Conservation (phyloP, 768 basidiomycete species). For the Russula dissimulans region DNA sequence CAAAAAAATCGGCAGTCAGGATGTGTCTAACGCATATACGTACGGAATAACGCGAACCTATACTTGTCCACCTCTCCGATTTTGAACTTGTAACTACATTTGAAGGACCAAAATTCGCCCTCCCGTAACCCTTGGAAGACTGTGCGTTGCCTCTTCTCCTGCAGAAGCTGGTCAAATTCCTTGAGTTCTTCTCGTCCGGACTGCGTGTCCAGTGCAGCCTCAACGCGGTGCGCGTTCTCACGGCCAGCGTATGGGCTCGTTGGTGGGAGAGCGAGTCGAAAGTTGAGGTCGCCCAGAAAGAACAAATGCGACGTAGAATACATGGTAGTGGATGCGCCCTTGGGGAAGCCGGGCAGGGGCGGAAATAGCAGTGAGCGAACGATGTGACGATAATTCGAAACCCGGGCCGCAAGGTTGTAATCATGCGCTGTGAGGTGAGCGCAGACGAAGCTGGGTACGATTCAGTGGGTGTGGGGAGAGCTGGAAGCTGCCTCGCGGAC, state of each 20-base stretch:
- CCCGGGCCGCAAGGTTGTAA: constrained; percentile 49
- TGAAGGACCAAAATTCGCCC: constrained; percentile 83
- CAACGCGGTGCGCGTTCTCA: constrained; percentile 29
- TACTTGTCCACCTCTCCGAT: constrained; percentile 79
- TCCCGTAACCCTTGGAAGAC: constrained; percentile 70
- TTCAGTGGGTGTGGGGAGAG: neutral
- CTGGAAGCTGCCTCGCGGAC: constrained; percentile 25
- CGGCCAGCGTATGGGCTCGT: constrained; percentile 38
- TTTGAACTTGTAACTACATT: constrained; percentile 81
- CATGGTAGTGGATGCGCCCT: constrained; percentile 45
- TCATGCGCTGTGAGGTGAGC: constrained; percentile 87
- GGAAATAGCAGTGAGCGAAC: constrained; percentile 73
- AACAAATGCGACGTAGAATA: constrained; percentile 87
- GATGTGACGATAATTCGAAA: constrained; percentile 76
- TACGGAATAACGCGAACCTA: constrained; percentile 38
- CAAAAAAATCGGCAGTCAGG: neutral
- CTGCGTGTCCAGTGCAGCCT: constrained; percentile 32
- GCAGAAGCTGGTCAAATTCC: constrained; percentile 63
- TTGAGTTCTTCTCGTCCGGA: constrained; percentile 47
- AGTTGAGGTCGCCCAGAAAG: constrained; percentile 91
- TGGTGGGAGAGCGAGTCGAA: constrained; percentile 61
- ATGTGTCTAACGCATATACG: neutral
- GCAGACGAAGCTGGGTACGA: constrained; percentile 64
- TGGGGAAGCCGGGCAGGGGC: constrained; percentile 34
- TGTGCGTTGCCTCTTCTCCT: constrained; percentile 53